These are phyloP conservation scores for Byssoonygena ceratinophila DNA, from an alignment of 2,329 filamentous ascomycete genomes.

Conservation along the genomic window DNA sequence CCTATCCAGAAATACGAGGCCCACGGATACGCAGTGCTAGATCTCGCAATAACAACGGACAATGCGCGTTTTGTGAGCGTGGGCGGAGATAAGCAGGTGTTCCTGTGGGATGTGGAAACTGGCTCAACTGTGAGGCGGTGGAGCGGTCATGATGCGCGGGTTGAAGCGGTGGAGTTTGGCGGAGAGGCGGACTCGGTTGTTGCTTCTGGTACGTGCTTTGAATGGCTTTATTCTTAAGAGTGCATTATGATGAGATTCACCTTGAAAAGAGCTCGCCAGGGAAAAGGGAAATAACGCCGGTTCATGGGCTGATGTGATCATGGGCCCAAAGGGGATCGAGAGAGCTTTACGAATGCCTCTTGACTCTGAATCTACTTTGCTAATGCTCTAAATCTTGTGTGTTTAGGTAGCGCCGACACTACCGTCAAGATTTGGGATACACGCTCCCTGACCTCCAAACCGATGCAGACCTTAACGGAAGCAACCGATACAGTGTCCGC, in stretches of 20 bases:
- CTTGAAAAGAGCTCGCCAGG: too few relatives aligned
- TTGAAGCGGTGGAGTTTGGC: conserved; percentile 71
- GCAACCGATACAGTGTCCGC: conserved; percentile 35
- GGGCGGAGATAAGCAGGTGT: conserved; percentile 82
- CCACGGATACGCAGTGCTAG: conserved; percentile 86
- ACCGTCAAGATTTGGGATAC: conserved; percentile 36
- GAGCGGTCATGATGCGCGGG: conserved; percentile 56
- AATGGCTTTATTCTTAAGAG: not conserved
- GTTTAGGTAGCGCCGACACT: conserved; percentile 36
- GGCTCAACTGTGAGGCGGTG: conserved; percentile 69
- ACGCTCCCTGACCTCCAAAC: conserved; percentile 33
- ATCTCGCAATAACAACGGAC: conserved; percentile 58
- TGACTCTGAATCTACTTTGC: not conserved
- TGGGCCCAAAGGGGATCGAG: not conserved
- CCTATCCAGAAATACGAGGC: conserved; percentile 82
- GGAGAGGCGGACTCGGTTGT: conserved; percentile 65
- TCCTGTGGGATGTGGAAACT: conserved; percentile 85
- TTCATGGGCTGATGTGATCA: too few relatives aligned
- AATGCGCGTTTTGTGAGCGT: conserved; percentile 80
- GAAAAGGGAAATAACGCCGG: too few relatives aligned
- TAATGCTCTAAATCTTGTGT: too few relatives aligned
- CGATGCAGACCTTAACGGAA: conserved; percentile 35
- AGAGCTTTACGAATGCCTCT: not conserved
- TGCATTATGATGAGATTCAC: not conserved
- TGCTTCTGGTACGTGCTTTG: conserved; percentile 47